Conservation (phyloP, 306 rosid species). For the Herpetospermum pedunculosum region DNA sequence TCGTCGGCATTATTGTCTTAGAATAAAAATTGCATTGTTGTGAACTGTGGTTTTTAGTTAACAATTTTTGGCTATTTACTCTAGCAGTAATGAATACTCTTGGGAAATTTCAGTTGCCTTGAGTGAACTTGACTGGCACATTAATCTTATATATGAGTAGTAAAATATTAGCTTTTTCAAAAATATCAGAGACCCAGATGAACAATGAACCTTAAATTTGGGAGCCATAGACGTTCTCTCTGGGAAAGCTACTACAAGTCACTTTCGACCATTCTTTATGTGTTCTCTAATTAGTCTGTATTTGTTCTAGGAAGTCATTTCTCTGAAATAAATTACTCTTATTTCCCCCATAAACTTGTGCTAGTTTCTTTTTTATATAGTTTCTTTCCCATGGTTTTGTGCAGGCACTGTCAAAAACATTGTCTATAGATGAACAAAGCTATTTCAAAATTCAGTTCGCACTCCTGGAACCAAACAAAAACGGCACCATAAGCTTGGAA, state of each 20-base stretch:
- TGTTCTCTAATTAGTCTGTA: not conserved
- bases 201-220: not conserved
- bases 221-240: not conserved
- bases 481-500: slow-evolving; percentile 62
- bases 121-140: too few species aligned
- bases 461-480: slow-evolving; percentile 71
- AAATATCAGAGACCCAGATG: not conserved
- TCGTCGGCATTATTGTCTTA: not conserved
- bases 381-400: slow-evolving; percentile 17
- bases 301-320: not conserved
- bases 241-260: not conserved
- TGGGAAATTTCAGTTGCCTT: not conserved
- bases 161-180: not conserved
- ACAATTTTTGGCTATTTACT: not conserved
- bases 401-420: slow-evolving; percentile 81
- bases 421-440: slow-evolving; percentile 48
- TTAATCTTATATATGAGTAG: not conserved
- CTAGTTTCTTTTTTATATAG: not conserved
- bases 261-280: not conserved
- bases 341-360: not conserved
- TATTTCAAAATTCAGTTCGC: slow-evolving; percentile 67
- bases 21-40: not conserved
- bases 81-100: not conserved
- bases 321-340: not conserved
- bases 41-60: not conserved